phyloP scores from a whole-genome alignment of 2,329 filamentous ascomycete genomes.

The Thelonectria olida region DNA sequence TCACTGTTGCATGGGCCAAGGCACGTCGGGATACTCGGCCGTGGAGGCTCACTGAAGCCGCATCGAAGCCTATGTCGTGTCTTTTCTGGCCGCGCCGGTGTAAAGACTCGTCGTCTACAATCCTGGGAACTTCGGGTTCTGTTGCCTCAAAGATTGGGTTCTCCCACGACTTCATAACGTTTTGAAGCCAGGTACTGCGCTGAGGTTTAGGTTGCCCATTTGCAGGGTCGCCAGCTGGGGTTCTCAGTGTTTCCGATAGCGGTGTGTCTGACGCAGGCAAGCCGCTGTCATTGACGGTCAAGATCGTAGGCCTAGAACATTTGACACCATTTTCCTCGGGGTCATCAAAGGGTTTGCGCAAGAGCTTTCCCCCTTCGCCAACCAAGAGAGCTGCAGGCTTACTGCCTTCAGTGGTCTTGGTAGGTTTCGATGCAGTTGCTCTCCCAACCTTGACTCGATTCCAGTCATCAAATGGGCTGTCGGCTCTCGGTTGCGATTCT shows the following conservation, averaged over 20 bases:
- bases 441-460: slow-evolving; percentile 47
- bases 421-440: slow-evolving; percentile 14
- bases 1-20: slow-evolving; percentile 68
- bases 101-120: slow-evolving; percentile 32
- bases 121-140: slow-evolving; percentile 56
- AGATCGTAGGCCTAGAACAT: not conserved
- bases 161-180: slow-evolving; percentile 72
- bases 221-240: not conserved
- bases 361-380: slow-evolving; percentile 51
- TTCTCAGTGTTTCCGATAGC: not conserved
- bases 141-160: slow-evolving; percentile 76
- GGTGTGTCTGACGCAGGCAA: not conserved
- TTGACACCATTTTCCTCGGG: slow-evolving; percentile 20
- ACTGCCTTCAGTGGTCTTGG: slow-evolving; percentile 2
- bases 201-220: slow-evolving; percentile 19
- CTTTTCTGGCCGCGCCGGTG: slow-evolving; percentile 14
- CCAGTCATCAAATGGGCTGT: slow-evolving; percentile 49
- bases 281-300: not conserved
- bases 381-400: slow-evolving; percentile 43
- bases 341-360: slow-evolving; percentile 57
- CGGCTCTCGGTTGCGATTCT: slow-evolving; percentile 9
- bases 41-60: slow-evolving; percentile 40
- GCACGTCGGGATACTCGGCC: slow-evolving; percentile 69
- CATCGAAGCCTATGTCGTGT: slow-evolving; percentile 41
- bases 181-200: slow-evolving; percentile 64